These are phyloP conservation scores for Nepenthes mirabilis DNA, from an alignment of 148 eudicot genomes.

Conservation along the genomic window DNA sequence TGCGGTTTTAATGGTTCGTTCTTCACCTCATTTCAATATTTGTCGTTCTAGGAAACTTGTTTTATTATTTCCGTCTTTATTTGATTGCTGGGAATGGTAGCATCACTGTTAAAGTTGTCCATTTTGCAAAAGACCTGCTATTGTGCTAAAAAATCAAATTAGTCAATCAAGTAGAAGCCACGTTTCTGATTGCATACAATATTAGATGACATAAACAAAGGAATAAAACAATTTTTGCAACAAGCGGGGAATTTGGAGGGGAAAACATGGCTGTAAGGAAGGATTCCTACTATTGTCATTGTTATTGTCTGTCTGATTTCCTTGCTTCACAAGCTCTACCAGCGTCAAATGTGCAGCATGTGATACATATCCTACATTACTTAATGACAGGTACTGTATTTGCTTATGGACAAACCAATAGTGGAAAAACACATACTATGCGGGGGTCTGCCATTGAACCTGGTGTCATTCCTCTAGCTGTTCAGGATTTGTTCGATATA, in stretches of 20 bases:
- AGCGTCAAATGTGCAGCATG: not conserved
- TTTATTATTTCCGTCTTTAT: not conserved
- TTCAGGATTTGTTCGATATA: conserved; percentile 53
- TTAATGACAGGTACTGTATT: conserved; percentile 74
- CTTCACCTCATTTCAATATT: not conserved
- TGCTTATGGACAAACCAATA: conserved; percentile 95
- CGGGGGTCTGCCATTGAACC: conserved; percentile 74
- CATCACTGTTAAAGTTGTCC: too few relatives aligned
- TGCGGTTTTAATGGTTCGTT: conserved; percentile 72
- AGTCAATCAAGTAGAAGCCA: too few relatives aligned
- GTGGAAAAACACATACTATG: conserved; percentile 98
- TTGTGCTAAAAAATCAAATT: too few relatives aligned
- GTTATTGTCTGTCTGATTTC: not conserved
- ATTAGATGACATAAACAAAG: too few relatives aligned
- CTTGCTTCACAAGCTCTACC: not conserved
- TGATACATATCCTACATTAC: not conserved
- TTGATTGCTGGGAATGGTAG: too few relatives aligned
- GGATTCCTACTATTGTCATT: too few relatives aligned
- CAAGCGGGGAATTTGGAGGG: too few relatives aligned
- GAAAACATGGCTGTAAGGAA: too few relatives aligned
- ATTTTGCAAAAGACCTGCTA: too few relatives aligned
- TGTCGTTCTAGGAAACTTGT: not conserved
- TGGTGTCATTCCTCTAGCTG: conserved; percentile 91
- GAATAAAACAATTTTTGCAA: too few relatives aligned
- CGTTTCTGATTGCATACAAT: too few relatives aligned